Percentiles rank a stretch among this genome's conserved stretches.
These are phyloP conservation scores for Dendrothele bispora DNA, from an alignment of 768 basidiomycete species.

Conservation along the genomic window DNA sequence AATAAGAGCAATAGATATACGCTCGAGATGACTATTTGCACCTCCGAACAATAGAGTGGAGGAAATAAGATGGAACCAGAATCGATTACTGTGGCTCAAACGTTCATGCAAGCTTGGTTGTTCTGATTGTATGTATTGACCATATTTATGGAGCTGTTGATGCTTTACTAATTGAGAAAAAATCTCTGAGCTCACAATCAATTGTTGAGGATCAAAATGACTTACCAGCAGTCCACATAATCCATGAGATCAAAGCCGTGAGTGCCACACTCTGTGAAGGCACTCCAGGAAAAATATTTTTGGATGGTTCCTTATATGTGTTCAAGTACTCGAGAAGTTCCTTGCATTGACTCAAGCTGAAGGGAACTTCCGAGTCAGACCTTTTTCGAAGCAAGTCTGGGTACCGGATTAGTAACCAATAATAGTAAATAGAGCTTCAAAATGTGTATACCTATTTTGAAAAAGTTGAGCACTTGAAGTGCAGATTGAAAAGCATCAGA, in stretches of 20 bases:
- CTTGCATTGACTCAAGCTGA: conserved; percentile 4
- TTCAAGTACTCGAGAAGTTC: conserved; percentile 5
- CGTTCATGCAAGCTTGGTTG: too few species aligned
- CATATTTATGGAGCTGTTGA: background rate
- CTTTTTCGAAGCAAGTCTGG: background rate
- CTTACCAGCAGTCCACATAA: conserved; percentile 3
- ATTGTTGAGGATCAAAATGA: background rate
- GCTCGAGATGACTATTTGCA: background rate
- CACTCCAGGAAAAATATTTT: background rate
- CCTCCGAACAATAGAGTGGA: background rate
- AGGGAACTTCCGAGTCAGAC: conserved; percentile 2
- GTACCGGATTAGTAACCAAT: background rate
- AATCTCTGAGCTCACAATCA: background rate
- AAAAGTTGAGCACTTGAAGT: background rate
- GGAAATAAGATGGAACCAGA: background rate
- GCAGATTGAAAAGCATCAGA: conserved; percentile 2
- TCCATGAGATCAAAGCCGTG: conserved; percentile 8
- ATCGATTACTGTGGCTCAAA: background rate
- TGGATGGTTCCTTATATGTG: background rate
- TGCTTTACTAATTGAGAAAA: background rate
- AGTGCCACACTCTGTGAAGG: background rate
- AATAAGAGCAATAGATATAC: background rate
- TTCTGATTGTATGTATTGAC: background rate
- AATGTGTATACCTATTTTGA: conserved; percentile 1
- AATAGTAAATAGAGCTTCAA: background rate